Conservation (phyloP, 2,329 filamentous ascomycete genomes). For the Gaeumannomyces tritici region DNA sequence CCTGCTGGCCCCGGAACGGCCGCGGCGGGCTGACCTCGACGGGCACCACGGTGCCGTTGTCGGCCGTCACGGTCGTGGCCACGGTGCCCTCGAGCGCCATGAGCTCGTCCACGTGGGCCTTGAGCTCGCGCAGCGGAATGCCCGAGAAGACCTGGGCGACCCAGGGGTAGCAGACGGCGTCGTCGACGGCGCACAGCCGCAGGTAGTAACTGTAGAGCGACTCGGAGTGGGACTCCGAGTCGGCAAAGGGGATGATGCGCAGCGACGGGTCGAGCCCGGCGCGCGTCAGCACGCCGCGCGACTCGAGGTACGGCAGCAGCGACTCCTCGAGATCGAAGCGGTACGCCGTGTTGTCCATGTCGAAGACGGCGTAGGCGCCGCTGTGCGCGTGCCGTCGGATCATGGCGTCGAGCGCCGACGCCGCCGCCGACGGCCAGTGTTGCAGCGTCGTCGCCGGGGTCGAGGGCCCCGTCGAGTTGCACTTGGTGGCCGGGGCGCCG, state of each 20-base stretch:
- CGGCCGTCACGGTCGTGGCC: not conserved
- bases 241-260: not conserved
- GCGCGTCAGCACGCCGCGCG: not conserved
- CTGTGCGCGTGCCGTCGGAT: not conserved
- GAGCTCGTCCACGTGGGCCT: not conserved
- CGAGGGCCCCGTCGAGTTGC: not conserved
- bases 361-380: conserved; percentile 1
- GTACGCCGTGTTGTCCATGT: conserved; percentile 3
- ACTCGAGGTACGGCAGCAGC: conserved; percentile 2
- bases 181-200: not conserved
- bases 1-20: not conserved
- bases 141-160: conserved; percentile 2
- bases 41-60: not conserved
- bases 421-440: not conserved
- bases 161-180: conserved; percentile 1
- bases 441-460: not conserved
- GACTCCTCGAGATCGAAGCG: conserved; percentile 3
- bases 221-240: not conserved
- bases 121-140: conserved; percentile 1
- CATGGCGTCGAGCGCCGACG: not conserved
- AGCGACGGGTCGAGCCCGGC: conserved; percentile 1
- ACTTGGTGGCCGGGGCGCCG: not conserved
- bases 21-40: not conserved
- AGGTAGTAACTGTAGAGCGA: conserved; percentile 1
- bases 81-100: not conserved